A percentile compares a stretch with the other conserved stretches of the same genome.
These are phyloP conservation scores for Balakata baccata DNA, from an alignment of 345 rosid species.

Conservation along the genomic window DNA sequence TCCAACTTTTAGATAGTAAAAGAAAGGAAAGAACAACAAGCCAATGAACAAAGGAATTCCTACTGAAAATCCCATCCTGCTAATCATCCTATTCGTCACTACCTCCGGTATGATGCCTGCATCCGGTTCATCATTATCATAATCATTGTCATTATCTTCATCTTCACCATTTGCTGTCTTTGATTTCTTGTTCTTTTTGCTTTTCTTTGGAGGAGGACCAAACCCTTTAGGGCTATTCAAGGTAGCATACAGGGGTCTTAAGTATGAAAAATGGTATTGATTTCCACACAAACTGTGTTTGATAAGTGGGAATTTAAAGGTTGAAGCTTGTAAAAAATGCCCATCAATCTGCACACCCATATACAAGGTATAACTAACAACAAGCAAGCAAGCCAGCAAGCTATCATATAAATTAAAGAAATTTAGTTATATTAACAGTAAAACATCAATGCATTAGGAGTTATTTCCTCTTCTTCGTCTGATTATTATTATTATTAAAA, in stretches of 20 bases:
- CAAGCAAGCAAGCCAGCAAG: background rate
- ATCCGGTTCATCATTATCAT: slow-evolving; percentile 29
- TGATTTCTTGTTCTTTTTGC: slow-evolving; percentile 43
- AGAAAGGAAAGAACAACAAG: slow-evolving; percentile 77
- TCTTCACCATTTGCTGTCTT: slow-evolving; percentile 26
- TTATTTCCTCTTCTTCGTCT: no score
- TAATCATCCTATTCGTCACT: slow-evolving; percentile 90
- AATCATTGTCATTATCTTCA: slow-evolving; percentile 15
- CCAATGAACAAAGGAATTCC: slow-evolving; percentile 75
- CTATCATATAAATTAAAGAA: background rate
- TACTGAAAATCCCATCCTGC: slow-evolving; percentile 72
- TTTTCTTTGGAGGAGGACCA: slow-evolving; percentile 59
- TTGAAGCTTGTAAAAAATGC: slow-evolving; percentile 1
- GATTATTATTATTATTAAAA: no score
- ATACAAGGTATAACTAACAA: background rate
- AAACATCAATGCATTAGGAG: background rate
- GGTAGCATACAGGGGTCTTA: slow-evolving; percentile 45
- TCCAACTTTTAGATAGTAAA: slow-evolving; percentile 79
- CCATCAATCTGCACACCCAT: slow-evolving; percentile 29
- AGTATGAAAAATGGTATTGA: slow-evolving; percentile 14
- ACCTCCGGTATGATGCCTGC: slow-evolving; percentile 76
- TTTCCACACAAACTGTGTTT: slow-evolving; percentile 6
- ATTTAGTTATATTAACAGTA: background rate
- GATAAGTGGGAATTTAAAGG: slow-evolving; percentile 25
- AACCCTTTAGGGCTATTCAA: slow-evolving; percentile 76